Evolutionary conservation across 108 stramenopile species (phyloP).

Genomic region (Skeletonema grethae): DNA sequence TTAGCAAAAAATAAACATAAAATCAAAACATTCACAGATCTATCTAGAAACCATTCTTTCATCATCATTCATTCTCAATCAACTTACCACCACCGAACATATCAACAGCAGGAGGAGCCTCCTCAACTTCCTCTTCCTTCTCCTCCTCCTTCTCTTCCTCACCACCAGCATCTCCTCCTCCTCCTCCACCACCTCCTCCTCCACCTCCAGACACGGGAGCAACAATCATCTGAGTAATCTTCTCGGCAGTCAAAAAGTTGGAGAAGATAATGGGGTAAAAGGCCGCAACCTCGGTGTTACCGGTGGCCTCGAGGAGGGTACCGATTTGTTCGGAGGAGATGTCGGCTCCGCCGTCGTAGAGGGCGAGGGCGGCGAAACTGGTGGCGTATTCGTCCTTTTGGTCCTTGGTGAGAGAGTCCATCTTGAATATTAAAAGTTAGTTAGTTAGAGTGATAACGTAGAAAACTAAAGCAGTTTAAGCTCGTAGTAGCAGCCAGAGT

Average conservation of each 20-base stretch:
- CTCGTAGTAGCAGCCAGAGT: constrained; percentile 7
- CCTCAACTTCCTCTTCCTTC: constrained; percentile 73
- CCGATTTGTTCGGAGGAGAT: constrained; percentile 89
- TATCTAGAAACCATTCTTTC: too few species aligned
- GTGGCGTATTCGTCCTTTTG: constrained; percentile 95
- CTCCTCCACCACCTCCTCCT: constrained; percentile 81
- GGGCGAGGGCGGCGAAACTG: constrained; percentile 90
- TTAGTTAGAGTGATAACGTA: constrained; percentile 3
- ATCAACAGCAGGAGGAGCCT: constrained; percentile 83
- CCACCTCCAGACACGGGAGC: constrained; percentile 70
- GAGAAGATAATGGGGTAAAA: constrained; percentile 96
- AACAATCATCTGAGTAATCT: constrained; percentile 84
- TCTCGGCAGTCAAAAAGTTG: constrained; percentile 82
- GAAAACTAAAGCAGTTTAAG: constrained; percentile 9
- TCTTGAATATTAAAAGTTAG: constrained; percentile 26
- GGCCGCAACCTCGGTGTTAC: constrained; percentile 92
- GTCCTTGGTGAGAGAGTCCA: constrained; percentile 84
- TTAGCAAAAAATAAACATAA: neutral
- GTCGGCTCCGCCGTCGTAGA: constrained; percentile 95
- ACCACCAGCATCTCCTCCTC: constrained; percentile 67
- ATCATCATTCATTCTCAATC: too few species aligned
- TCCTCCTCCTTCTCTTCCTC: constrained; percentile 74
- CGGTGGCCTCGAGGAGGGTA: constrained; percentile 88
- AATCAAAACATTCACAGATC: neutral
- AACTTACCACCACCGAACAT: constrained; percentile 74